phyloP scores from a whole-genome alignment of 2,329 filamentous ascomycete species.

The Monilinia aucupariae region DNA sequence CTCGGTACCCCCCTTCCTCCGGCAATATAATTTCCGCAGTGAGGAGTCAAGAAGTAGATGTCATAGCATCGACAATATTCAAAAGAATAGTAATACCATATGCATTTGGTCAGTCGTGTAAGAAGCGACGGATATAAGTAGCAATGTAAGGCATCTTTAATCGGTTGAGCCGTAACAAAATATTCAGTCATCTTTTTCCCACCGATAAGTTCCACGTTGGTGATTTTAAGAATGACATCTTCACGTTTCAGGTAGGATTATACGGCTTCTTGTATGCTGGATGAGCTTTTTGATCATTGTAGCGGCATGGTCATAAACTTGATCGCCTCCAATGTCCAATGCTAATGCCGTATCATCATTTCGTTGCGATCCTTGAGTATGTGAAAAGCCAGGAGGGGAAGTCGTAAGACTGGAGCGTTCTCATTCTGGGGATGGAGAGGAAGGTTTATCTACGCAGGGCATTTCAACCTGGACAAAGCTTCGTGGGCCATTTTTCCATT shows the following conservation, averaged over 20 bases:
- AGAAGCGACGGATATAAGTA: neutral
- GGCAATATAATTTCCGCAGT: neutral
- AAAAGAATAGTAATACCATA: neutral
- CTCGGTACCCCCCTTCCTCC: neutral
- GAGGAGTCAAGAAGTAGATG: neutral
- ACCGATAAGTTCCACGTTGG: neutral
- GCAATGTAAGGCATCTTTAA: neutral
- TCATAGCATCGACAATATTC: neutral
- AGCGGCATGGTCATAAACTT: neutral
- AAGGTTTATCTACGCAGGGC: too few relatives aligned
- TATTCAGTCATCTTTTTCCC: neutral
- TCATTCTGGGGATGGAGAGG: too few relatives aligned
- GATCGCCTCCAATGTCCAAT: neutral
- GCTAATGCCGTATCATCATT: neutral
- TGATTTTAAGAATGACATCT: neutral
- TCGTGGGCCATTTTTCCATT: too few relatives aligned
- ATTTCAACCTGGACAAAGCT: too few relatives aligned
- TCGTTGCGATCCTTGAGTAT: neutral
- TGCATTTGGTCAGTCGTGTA: neutral
- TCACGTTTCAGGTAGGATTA: neutral
- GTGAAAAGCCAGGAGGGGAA: neutral
- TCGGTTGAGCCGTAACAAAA: neutral
- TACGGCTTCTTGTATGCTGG: neutral
- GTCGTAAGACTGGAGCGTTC: neutral
- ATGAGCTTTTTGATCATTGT: neutral